Evolutionary conservation across 768 basidiomycete species (phyloP).

Genomic region (Lentinula sp.): DNA sequence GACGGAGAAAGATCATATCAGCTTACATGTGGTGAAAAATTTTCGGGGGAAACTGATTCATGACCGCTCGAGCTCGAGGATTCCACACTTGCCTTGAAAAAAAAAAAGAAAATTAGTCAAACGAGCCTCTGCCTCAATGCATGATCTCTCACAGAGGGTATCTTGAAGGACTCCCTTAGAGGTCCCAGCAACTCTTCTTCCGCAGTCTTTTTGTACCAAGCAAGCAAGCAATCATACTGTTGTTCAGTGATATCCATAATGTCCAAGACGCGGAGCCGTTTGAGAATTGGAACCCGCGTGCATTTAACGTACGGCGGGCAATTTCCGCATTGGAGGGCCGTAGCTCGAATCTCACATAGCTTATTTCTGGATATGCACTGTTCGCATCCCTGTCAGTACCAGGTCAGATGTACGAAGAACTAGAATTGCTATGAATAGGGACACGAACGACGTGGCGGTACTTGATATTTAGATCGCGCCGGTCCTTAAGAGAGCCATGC

Average conservation of each 20-base stretch:
- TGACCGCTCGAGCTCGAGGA: background rate
- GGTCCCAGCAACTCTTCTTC: background rate
- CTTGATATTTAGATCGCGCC: background rate
- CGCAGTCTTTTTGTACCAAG: background rate
- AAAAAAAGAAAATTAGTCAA: background rate
- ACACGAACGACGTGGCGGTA: background rate
- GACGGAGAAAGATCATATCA: background rate
- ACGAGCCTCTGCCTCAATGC: background rate
- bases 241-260: background rate
- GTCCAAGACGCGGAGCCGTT: background rate
- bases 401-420: background rate
- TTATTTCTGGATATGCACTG: background rate
- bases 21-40: background rate
- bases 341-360: background rate
- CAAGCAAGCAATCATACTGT: background rate
- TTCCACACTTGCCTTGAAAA: background rate
- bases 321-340: background rate
- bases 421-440: too few species aligned
- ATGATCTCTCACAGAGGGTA: background rate
- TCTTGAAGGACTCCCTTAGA: background rate
- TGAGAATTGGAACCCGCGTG: background rate
- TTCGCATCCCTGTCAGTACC: background rate
- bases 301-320: slow-evolving; percentile 1
- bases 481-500: background rate
- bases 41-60: background rate